Conservation (phyloP, 495 filamentous ascomycete species). For the Aspergillus haitiensis region DNA sequence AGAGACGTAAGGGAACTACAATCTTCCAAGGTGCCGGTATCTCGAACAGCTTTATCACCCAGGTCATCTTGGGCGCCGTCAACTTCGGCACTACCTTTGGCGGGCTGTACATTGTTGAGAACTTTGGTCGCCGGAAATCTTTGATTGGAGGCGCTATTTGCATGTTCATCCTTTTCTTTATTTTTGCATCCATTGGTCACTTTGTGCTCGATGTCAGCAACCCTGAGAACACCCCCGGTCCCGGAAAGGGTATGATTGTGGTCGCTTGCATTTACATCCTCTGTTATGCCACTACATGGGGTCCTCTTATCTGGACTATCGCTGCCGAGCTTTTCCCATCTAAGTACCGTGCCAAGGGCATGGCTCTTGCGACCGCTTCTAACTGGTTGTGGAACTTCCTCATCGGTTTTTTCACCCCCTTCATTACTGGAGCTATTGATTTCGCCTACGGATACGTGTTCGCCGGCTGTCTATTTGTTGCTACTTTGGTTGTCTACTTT, state of each 20-base stretch:
- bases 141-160: slow-evolving; percentile 65
- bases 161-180: slow-evolving; percentile 70
- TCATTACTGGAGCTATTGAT: slow-evolving; percentile 66
- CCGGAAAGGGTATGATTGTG: slow-evolving; percentile 74
- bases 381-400: slow-evolving; percentile 93
- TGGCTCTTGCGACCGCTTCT: slow-evolving; percentile 73
- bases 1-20: slow-evolving; percentile 58
- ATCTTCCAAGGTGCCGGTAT: slow-evolving; percentile 72
- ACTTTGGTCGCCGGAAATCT: slow-evolving; percentile 66
- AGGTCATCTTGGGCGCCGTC: slow-evolving; percentile 71
- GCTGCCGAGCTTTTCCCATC: slow-evolving; percentile 78
- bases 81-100: slow-evolving; percentile 72
- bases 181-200: slow-evolving; percentile 70
- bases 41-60: slow-evolving; percentile 66
- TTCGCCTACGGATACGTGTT: slow-evolving; percentile 80
- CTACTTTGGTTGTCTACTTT: slow-evolving; percentile 64
- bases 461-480: slow-evolving; percentile 65
- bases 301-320: slow-evolving; percentile 79
- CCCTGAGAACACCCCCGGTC: slow-evolving; percentile 56
- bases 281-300: slow-evolving; percentile 65
- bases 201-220: slow-evolving; percentile 57
- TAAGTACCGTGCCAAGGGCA: slow-evolving; percentile 68
- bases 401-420: slow-evolving; percentile 76
- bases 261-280: slow-evolving; percentile 66
- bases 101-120: slow-evolving; percentile 69